These are phyloP conservation scores for Tuber aestivum DNA, from an alignment of 495 filamentous ascomycete genomes.

Conservation along the genomic window DNA sequence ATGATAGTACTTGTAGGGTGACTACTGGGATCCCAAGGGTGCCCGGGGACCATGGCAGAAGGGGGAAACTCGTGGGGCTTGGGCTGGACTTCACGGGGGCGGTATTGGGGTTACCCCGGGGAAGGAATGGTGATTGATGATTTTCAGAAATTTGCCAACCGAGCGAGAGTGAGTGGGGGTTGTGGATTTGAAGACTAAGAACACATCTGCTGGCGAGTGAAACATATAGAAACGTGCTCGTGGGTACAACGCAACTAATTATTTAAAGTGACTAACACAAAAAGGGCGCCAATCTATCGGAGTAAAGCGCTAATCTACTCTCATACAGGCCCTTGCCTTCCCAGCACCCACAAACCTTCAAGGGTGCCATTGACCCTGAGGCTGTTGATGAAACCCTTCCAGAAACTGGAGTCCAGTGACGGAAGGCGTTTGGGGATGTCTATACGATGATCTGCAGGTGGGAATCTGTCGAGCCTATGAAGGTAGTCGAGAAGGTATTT, in stretches of 20 bases:
- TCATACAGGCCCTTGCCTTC: not conserved
- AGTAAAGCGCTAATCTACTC: not conserved
- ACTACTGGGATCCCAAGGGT: not conserved
- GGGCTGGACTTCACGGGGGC: not conserved
- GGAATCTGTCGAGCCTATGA: conserved; percentile 15
- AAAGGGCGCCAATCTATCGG: not conserved
- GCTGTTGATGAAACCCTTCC: conserved; percentile 58
- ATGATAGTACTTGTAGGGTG: no score
- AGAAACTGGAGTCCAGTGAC: conserved; percentile 47
- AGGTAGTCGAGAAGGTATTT: conserved; percentile 22
- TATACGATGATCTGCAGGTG: not conserved
- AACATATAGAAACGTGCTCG: not conserved
- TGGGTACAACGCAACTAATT: not conserved
- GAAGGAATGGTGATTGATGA: not conserved
- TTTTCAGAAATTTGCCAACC: not conserved
- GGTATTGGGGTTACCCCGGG: not conserved
- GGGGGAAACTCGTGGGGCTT: not conserved
- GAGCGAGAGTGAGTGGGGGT: not conserved
- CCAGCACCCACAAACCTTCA: conserved; percentile 51
- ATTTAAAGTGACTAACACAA: not conserved
- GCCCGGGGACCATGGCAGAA: no score
- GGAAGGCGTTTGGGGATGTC: conserved; percentile 9
- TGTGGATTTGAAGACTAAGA: not conserved
- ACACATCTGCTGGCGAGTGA: not conserved
- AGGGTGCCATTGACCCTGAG: conserved; percentile 61